phyloP scores from a whole-genome alignment of 2,329 filamentous ascomycete species.

The Arthrobotrys musiformis region DNA sequence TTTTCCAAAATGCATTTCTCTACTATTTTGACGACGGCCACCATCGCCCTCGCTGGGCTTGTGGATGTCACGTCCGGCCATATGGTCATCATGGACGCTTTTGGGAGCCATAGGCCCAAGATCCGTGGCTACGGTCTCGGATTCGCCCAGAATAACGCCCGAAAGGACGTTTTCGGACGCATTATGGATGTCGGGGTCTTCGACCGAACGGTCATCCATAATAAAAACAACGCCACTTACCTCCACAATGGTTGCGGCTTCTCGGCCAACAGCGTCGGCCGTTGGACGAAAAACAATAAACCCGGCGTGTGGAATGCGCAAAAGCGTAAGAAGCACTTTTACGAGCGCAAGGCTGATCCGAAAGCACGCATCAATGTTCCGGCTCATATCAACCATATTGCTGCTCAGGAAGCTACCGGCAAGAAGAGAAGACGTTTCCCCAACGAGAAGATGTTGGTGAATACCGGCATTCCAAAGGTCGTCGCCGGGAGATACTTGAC shows the following conservation, averaged over 20 bases:
- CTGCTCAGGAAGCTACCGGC: not conserved
- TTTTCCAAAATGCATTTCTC: slow-evolving; percentile 3
- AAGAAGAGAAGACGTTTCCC: not conserved
- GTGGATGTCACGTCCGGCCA: not conserved
- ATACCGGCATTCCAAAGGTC: not conserved
- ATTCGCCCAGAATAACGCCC: not conserved
- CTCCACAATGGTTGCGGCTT: not conserved
- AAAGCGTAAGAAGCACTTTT: not conserved
- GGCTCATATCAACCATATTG: not conserved
- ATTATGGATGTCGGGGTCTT: not conserved
- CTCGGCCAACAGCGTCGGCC: not conserved
- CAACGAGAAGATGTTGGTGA: not conserved
- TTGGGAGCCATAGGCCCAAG: not conserved
- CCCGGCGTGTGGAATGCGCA: not conserved
- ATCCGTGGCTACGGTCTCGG: not conserved
- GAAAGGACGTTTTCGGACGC: not conserved
- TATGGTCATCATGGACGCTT: not conserved
- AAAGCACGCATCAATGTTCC: not conserved
- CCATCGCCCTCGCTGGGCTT: not conserved
- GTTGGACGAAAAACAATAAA: not conserved
- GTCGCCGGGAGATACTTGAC: not conserved
- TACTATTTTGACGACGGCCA: not conserved
- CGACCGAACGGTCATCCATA: not conserved
- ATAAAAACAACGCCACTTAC: not conserved
- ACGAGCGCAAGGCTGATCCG: not conserved